Percentiles rank a stretch among this genome's conserved stretches.
Conservation (phyloP, 2,329 filamentous ascomycete species). For the Fusarium scirpi region DNA sequence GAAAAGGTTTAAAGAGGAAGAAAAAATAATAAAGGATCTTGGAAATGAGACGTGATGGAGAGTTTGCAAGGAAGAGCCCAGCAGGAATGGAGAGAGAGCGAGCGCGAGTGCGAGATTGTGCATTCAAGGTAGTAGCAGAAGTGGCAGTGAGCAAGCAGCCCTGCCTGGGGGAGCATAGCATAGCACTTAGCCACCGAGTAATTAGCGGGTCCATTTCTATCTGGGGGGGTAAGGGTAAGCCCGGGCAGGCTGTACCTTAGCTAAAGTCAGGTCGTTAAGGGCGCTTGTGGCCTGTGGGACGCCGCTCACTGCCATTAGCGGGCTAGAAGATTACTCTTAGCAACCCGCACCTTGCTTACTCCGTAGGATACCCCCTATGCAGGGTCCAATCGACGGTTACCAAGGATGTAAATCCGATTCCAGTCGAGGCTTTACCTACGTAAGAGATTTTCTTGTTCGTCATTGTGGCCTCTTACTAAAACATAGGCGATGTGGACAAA, state of each 20-base stretch:
- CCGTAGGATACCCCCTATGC: slow-evolving; percentile 25
- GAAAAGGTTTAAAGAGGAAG: slow-evolving; percentile 25
- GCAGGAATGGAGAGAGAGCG: slow-evolving; percentile 29
- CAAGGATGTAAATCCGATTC: slow-evolving; percentile 26
- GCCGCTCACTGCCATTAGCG: slow-evolving; percentile 38
- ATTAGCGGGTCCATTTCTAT: slow-evolving; percentile 17
- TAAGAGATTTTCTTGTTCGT: slow-evolving; percentile 23
- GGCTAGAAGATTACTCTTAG: slow-evolving; percentile 22
- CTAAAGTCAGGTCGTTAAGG: background rate
- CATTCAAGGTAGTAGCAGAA: slow-evolving; percentile 11
- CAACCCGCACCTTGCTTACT: slow-evolving; percentile 22
- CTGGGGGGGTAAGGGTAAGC: slow-evolving; percentile 7
- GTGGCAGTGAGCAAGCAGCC: slow-evolving; percentile 9
- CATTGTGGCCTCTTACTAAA: slow-evolving; percentile 17
- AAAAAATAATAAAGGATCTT: background rate
- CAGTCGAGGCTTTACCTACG: slow-evolving; percentile 23
- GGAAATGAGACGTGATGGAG: slow-evolving; percentile 32
- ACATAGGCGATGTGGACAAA: slow-evolving; percentile 16
- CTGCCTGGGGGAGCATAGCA: background rate
- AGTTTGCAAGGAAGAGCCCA: slow-evolving; percentile 24
- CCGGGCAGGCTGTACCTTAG: background rate
- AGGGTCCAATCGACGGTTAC: slow-evolving; percentile 17
- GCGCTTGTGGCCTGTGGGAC: slow-evolving; percentile 19
- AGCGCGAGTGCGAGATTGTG: slow-evolving; percentile 31
- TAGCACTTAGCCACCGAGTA: slow-evolving; percentile 35